Conservation (phyloP, 164 flowering plant genomes). For the Amborella trichopoda region DNA sequence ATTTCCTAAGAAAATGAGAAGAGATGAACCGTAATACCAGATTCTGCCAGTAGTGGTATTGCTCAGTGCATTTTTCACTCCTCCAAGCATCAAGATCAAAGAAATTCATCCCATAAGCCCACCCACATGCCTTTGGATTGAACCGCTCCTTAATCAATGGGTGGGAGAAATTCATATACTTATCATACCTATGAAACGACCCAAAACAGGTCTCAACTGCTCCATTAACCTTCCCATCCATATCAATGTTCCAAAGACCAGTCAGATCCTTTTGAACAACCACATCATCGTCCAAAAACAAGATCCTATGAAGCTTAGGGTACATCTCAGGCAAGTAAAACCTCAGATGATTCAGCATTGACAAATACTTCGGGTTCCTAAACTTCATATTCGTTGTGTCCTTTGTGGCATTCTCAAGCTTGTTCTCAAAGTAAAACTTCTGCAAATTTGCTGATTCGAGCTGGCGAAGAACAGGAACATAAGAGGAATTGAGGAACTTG, state of each 20-base stretch:
- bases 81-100: conserved; percentile 95
- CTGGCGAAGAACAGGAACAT: conserved; percentile 56
- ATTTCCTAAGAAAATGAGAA: neutral
- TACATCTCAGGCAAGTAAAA: conserved; percentile 89
- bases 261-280: conserved; percentile 91
- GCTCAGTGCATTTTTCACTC: conserved; percentile 62
- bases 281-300: conserved; percentile 87
- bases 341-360: conserved; percentile 64
- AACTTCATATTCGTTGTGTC: conserved; percentile 38
- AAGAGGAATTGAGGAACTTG: conserved; percentile 52
- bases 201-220: conserved; percentile 95
- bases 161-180: conserved; percentile 79
- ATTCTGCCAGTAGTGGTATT: conserved; percentile 82
- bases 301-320: conserved; percentile 60
- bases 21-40: conserved; percentile 31
- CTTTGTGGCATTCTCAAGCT: conserved; percentile 40
- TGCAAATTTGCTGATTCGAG: conserved; percentile 33
- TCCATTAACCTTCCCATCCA: conserved; percentile 92
- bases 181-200: conserved; percentile 65
- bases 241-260: conserved; percentile 68
- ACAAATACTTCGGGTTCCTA: conserved; percentile 45
- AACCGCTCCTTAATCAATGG: conserved; percentile 62
- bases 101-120: conserved; percentile 94
- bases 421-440: conserved; percentile 8
- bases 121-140: conserved; percentile 85